phyloP scores from a whole-genome alignment of 1,139 yeast species.

The Geotrichum restrictum region DNA sequence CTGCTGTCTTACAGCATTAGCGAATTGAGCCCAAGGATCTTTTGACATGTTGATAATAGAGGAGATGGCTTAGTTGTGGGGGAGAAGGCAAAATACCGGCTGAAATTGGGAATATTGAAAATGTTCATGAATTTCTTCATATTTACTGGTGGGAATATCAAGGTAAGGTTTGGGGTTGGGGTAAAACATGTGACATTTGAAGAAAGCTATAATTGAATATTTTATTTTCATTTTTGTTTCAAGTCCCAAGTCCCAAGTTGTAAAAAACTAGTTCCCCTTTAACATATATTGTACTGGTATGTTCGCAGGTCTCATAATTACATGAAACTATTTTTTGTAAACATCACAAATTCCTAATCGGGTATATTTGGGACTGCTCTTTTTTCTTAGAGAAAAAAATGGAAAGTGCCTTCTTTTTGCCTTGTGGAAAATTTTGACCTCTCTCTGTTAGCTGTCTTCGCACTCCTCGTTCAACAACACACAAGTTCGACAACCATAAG shows the following conservation, averaged over 20 bases:
- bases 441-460: neutral
- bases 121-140: neutral
- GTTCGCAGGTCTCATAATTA: slow-evolving; percentile 1
- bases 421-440: slow-evolving; percentile 11
- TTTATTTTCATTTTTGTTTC: neutral
- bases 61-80: slow-evolving; percentile 1
- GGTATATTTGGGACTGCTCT: slow-evolving; percentile 1
- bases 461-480: slow-evolving; percentile 33
- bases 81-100: neutral
- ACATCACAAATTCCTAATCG: neutral
- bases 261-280: neutral
- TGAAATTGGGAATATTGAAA: neutral
- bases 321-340: neutral
- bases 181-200: neutral
- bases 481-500: slow-evolving; percentile 53
- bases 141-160: neutral
- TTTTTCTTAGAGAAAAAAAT: neutral
- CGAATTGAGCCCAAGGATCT: slow-evolving; percentile 56
- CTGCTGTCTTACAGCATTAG: slow-evolving; percentile 61
- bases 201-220: neutral
- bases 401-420: neutral
- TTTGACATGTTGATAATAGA: slow-evolving; percentile 14
- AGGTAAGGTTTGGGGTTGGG: slow-evolving; percentile 11
- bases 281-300: too few species aligned
- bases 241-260: neutral